phyloP scores from a whole-genome alignment of 2,329 filamentous ascomycete genomes.

The Calonectria honghensis region DNA sequence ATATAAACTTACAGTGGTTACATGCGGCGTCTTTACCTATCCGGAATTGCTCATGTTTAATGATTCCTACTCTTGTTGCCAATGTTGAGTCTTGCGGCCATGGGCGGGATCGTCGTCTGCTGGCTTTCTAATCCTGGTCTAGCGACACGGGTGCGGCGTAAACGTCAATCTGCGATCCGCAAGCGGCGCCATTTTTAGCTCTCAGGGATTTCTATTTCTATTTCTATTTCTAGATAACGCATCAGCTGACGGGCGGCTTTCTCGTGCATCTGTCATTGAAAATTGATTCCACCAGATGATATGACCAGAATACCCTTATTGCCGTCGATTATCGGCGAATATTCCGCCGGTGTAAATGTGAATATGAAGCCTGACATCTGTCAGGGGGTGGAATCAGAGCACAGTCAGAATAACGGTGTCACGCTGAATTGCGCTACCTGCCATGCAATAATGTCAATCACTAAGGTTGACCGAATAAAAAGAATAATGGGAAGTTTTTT shows the following conservation, averaged over 20 bases:
- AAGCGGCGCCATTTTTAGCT: conserved; percentile 14
- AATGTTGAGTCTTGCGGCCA: neutral
- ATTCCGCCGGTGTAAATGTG: neutral
- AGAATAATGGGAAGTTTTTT: neutral
- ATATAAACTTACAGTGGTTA: neutral
- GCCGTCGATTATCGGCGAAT: neutral
- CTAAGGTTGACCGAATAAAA: neutral
- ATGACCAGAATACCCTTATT: neutral
- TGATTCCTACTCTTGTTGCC: neutral
- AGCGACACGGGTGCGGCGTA: conserved; percentile 12
- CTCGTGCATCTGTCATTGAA: neutral
- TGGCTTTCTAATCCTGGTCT: neutral
- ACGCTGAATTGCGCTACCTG: neutral
- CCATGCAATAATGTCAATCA: neutral
- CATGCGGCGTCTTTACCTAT: neutral
- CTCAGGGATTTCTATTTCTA: neutral
- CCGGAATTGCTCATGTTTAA: neutral
- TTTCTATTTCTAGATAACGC: neutral
- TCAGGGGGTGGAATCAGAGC: neutral
- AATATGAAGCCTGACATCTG: neutral
- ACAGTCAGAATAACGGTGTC: neutral
- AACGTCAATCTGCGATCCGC: neutral
- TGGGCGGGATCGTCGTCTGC: conserved; percentile 3
- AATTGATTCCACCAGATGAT: neutral
- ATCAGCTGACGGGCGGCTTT: neutral